Base-by-base conservation (phyloP, 176 grass and related monocot species). In the Musa schizocarpa region DNA sequence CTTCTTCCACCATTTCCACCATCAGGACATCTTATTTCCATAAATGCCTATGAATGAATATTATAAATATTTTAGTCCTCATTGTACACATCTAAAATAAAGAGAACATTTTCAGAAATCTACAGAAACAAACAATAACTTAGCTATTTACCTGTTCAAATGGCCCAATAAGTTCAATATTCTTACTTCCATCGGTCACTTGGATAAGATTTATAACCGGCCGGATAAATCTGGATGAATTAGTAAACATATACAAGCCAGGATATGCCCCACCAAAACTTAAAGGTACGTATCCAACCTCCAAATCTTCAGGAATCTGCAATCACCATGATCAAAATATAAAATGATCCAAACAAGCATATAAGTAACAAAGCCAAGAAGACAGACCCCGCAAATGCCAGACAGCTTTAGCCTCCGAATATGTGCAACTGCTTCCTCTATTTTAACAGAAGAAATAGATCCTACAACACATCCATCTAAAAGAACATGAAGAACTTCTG, bases 1-100 rank as follows among this genome's bases (percentile, higher is more conserved):
- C 29, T 75, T 83, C 93, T 93, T 80, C 94, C 90, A 81, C 94
- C 94, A 54, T 90, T 78, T 82, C 86, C 87, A 83, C 94, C 90
- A 93, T 97, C 94, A 34, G 86, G 82, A 66, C 94, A 97, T 72
- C 73, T 80, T 90, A 97, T 97, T 82, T 97, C 94, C 94, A 97
- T 97, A 85, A 93, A 93, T 76, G 94, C 88, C 94, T 97, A 76
- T 53, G 43, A 69, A 80, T 2, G 79, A 69, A 63, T 48, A 48
- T 71, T 72, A 79, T 66, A 56, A 52, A 83, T 10, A 65, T 74
- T 34, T 48, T 65, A 13, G 8, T 53, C 9, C 4, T 8, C 4
- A 58, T 59, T 11, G 57, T 49, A 63, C 7, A 9, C 22, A 57
- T 65, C 9, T 13, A 50, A 76, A 53, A 14, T 52, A 9, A 50